These are phyloP conservation scores for Coffea eugenioides DNA, from an alignment of 257 asterid species.

Conservation along the genomic window DNA sequence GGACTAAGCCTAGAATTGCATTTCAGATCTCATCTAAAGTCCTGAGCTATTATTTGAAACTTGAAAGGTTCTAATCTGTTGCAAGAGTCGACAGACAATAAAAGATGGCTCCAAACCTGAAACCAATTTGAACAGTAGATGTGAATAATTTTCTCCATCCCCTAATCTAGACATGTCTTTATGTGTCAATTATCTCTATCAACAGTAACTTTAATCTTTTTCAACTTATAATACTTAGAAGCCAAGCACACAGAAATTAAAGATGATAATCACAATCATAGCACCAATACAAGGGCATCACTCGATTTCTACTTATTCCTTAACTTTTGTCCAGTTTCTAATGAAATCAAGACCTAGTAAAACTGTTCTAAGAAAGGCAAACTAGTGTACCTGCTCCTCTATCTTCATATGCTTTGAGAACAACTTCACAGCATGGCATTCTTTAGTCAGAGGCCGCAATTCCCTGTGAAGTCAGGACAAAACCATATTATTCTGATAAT, in stretches of 20 bases:
- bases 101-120: background rate
- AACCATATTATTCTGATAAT: background rate
- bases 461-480: constrained; percentile 48
- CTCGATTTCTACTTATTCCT: background rate
- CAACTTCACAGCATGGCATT: constrained; percentile 91
- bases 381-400: constrained; percentile 78
- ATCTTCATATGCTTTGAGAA: constrained; percentile 97
- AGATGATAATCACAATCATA: background rate
- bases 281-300: background rate
- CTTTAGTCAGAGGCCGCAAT: constrained; percentile 68
- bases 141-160: background rate
- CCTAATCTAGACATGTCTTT: background rate
- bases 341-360: background rate
- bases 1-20: background rate
- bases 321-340: background rate
- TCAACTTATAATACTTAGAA: background rate
- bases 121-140: background rate
- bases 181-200: background rate
- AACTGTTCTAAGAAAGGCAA: background rate
- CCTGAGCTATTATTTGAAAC: background rate
- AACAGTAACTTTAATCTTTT: background rate
- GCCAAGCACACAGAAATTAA: background rate
- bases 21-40: background rate
- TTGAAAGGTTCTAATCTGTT: background rate
- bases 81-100: background rate